phyloP scores from a whole-genome alignment of 495 filamentous ascomycete genomes.

The Friedmanniomyces simplex region DNA sequence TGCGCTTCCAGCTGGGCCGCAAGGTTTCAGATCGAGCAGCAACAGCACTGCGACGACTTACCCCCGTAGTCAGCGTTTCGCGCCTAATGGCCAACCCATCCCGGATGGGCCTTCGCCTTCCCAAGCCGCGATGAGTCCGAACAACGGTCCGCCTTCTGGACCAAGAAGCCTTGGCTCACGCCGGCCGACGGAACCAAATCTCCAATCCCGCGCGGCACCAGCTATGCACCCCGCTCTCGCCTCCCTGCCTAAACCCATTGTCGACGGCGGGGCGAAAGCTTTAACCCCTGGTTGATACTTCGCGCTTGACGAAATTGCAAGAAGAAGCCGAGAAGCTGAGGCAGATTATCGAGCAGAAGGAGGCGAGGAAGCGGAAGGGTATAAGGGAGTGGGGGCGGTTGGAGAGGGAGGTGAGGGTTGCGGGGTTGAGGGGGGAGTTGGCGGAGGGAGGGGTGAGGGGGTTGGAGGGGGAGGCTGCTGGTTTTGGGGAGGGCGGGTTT shows the following conservation, averaged over 20 bases:
- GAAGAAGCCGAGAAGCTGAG: slow-evolving; percentile 45
- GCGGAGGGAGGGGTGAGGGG: slow-evolving; percentile 51
- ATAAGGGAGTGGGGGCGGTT: slow-evolving; percentile 51
- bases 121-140: background rate
- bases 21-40: slow-evolving; percentile 36
- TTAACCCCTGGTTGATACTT: slow-evolving; percentile 27
- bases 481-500: slow-evolving; percentile 20
- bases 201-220: background rate
- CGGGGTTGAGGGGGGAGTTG: slow-evolving; percentile 49
- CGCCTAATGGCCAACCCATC: slow-evolving; percentile 19
- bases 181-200: background rate
- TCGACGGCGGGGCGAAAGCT: slow-evolving; percentile 47
- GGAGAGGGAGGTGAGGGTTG: slow-evolving; percentile 49
- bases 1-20: slow-evolving; percentile 5
- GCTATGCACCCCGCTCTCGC: slow-evolving; percentile 36
- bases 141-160: slow-evolving; percentile 8
- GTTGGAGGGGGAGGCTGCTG: slow-evolving; percentile 43
- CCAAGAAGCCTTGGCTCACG: background rate
- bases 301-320: slow-evolving; percentile 35
- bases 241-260: slow-evolving; percentile 36
- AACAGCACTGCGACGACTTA: slow-evolving; percentile 41
- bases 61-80: slow-evolving; percentile 42
- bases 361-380: slow-evolving; percentile 40
- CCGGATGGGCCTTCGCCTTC: slow-evolving; percentile 8
- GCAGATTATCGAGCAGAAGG: slow-evolving; percentile 45